These are phyloP conservation scores for Venturia oleaginea DNA, from an alignment of 2,329 filamentous ascomycete genomes.

Conservation along the genomic window DNA sequence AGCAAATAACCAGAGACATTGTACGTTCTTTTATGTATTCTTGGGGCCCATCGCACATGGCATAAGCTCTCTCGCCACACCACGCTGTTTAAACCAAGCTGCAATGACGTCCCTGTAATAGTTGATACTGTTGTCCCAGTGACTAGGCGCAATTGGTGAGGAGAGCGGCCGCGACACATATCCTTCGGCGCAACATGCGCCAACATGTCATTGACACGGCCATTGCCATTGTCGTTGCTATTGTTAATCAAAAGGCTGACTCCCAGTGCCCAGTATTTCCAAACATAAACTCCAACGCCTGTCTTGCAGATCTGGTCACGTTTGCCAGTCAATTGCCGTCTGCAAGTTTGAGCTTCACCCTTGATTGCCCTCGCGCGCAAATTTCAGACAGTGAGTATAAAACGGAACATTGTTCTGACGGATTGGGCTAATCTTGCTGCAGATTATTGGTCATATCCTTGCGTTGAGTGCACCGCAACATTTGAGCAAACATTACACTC, in stretches of 20 bases:
- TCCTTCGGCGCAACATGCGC: not conserved
- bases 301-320: not conserved
- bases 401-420: not conserved
- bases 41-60: not conserved
- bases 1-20: not conserved
- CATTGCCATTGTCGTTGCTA: not conserved
- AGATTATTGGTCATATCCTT: slow-evolving; percentile 10
- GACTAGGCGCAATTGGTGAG: not conserved
- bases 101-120: not conserved
- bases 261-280: not conserved
- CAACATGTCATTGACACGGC: not conserved
- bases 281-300: not conserved
- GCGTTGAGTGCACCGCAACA: not conserved
- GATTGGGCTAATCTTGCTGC: slow-evolving; percentile 11
- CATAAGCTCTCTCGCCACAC: not conserved
- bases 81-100: not conserved
- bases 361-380: not conserved
- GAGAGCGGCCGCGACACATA: not conserved
- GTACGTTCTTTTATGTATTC: not conserved
- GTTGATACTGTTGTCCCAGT: not conserved
- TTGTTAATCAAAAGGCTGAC: not conserved
- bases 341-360: not conserved
- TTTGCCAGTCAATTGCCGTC: slow-evolving; percentile 10
- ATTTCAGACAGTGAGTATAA: not conserved
- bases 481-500: not conserved